Percentiles rank a stretch among this genome's conserved stretches.
Conservation (phyloP, 805 yeast species). For the Lipomyces sp. region DNA sequence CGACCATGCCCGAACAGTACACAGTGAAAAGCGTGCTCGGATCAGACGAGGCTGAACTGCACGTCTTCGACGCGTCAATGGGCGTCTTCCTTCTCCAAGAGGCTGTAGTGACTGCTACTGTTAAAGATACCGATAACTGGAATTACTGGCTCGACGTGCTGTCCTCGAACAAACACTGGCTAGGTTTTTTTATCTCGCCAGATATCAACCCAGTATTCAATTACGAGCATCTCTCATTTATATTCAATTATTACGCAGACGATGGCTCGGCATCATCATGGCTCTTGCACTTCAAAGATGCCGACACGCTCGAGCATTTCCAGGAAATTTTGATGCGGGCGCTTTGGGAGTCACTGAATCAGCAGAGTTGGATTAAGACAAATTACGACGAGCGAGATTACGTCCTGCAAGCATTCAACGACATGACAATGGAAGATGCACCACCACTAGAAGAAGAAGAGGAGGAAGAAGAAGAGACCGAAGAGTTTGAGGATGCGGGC, state of each 20-base stretch:
- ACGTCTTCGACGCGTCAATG: slow-evolving; percentile 59
- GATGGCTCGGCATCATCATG: slow-evolving; percentile 58
- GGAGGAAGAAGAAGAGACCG: slow-evolving; percentile 49
- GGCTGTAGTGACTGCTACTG: slow-evolving; percentile 44
- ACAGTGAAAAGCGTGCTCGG: slow-evolving; percentile 26
- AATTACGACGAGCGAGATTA: slow-evolving; percentile 58
- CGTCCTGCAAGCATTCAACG: slow-evolving; percentile 58
- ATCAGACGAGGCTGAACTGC: slow-evolving; percentile 50
- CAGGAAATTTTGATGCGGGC: slow-evolving; percentile 58
- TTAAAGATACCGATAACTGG: slow-evolving; percentile 57
- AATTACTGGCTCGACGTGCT: slow-evolving; percentile 57
- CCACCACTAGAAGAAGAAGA: slow-evolving; percentile 46
- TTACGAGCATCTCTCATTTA: slow-evolving; percentile 59
- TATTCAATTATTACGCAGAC: slow-evolving; percentile 61
- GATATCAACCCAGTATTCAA: slow-evolving; percentile 71
- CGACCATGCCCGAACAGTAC: slow-evolving; percentile 10
- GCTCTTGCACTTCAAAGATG: slow-evolving; percentile 59
- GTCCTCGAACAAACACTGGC: slow-evolving; percentile 40
- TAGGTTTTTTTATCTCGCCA: slow-evolving; percentile 53
- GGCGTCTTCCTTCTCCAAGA: slow-evolving; percentile 56
- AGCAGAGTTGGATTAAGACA: slow-evolving; percentile 53
- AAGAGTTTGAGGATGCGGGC: slow-evolving; percentile 37
- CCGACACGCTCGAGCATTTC: slow-evolving; percentile 53
- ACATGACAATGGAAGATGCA: slow-evolving; percentile 46
- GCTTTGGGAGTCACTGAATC: slow-evolving; percentile 66